Base-by-base conservation (phyloP, 1,284 basidiomycete species). In the Peniophora sp. region DNA sequence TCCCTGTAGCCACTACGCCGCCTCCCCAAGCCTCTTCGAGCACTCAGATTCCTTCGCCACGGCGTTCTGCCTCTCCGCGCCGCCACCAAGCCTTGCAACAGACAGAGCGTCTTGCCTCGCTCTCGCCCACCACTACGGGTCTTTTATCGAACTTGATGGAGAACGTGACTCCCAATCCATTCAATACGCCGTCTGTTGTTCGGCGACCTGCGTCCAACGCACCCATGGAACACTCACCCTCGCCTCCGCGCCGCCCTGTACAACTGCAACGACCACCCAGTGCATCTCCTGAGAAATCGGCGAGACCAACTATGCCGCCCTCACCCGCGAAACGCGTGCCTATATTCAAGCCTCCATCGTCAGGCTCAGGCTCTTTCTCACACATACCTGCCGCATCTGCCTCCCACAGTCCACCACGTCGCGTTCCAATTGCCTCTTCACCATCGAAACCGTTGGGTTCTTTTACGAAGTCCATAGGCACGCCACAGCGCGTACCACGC, bases 281-380 rank as follows among this genome's bases (percentile, higher is more conserved):
- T 12, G 43, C 47, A 9, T 51, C 52, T n/a, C 47, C 46, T 14
- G 42, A 44, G 14, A 22, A 45, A 11, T 34, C 41, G 3, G 27
- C 27, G 27, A 32, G 12, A 32, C 41, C 39, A 23, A 47, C 24
- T 23, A 22, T 10, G 18, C 35, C 20, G 3, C 22, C 47, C 32
- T 22, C 43, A 24, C 42, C 83, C 32, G 81, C 83, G 10, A 75
- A 76, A 54, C 75, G 83, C 41, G 66, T 84, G 17, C 68, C 71
- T 2, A 56, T 75, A 44, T 51, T 59, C 9, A 68, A 71, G 27
- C 60, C 58, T 14, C 41, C 57, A 46, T 32, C 51, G 43, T 12
- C 49, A 51, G 36, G 53, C 51, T 35, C 58, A 51, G 34, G 32
- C 27, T 51, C 51, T 8, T 32, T 57, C 27, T 53, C 57, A 18